Conservation (phyloP, 306 rosid species). For the Trifolium repens region DNA sequence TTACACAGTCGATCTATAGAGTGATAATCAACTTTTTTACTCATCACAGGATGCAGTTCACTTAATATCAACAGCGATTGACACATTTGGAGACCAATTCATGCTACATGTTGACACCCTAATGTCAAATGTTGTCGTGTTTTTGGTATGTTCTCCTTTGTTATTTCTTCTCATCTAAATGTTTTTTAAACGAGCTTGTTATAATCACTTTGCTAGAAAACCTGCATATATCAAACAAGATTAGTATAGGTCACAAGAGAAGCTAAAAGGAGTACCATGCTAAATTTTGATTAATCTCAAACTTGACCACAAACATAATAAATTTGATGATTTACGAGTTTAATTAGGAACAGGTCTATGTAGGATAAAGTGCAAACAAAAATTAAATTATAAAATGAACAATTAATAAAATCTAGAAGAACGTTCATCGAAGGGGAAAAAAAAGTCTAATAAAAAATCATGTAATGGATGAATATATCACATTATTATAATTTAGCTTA, state of each 20-base stretch:
- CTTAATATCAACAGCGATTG: conserved; percentile 11
- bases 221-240: not conserved
- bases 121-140: conserved; percentile 19
- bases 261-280: too few relatives aligned
- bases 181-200: not conserved
- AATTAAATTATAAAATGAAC: not conserved
- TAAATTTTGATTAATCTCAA: not conserved
- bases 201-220: not conserved
- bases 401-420: not conserved
- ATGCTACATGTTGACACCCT: conserved; percentile 17
- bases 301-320: not conserved
- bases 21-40: not conserved
- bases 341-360: not conserved
- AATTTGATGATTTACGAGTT: not conserved
- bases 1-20: not conserved
- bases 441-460: too few relatives aligned
- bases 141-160: conserved; percentile 30
- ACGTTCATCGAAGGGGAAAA: too few relatives aligned
- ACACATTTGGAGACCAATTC: not conserved
- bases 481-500: too few relatives aligned
- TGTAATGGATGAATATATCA: too few relatives aligned
- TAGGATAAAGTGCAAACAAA: not conserved
- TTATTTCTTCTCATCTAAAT: not conserved
- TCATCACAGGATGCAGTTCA: conserved; percentile 9
- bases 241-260: not conserved